phyloP scores from a whole-genome alignment of 805 yeast species.

The Diddensiella transvaalensis region DNA sequence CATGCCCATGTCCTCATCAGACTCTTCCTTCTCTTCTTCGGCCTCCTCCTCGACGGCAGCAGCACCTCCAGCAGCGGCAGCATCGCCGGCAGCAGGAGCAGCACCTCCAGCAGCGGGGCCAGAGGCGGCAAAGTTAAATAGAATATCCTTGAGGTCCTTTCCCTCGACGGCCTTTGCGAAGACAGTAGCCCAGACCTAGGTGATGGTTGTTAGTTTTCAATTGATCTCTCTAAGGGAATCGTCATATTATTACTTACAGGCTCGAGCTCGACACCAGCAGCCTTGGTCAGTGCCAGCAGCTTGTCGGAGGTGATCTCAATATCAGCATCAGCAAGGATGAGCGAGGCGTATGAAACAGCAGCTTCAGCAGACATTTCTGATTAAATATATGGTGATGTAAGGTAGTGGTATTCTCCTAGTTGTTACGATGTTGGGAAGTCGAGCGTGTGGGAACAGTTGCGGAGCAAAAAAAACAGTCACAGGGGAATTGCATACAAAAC shows the following conservation, averaged over 20 bases:
- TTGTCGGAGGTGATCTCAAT: conserved; percentile 87
- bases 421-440: neutral
- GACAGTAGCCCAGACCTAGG: conserved; percentile 74
- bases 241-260: conserved; percentile 34
- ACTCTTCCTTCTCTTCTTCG: conserved; percentile 41
- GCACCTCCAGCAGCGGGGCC: conserved; percentile 68
- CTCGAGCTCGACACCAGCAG: conserved; percentile 80
- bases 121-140: conserved; percentile 64
- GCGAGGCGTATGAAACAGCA: conserved; percentile 96
- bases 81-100: conserved; percentile 57
- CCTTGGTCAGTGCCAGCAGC: conserved; percentile 69
- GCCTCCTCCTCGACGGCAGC: conserved; percentile 54
- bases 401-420: conserved; percentile 10
- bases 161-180: conserved; percentile 88
- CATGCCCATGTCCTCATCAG: conserved; percentile 89
- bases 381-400: conserved; percentile 1
- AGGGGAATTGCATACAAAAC: neutral
- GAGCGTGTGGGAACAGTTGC: conserved; percentile 5
- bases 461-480: conserved; percentile 1
- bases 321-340: conserved; percentile 96
- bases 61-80: conserved; percentile 61
- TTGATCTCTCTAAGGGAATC: no score
- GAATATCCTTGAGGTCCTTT: conserved; percentile 78
- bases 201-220: conserved; percentile 4
- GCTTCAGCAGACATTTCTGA: conserved; percentile 47